phyloP scores from a whole-genome alignment of 345 rosid species.

The Eucalyptus tenuipes region DNA sequence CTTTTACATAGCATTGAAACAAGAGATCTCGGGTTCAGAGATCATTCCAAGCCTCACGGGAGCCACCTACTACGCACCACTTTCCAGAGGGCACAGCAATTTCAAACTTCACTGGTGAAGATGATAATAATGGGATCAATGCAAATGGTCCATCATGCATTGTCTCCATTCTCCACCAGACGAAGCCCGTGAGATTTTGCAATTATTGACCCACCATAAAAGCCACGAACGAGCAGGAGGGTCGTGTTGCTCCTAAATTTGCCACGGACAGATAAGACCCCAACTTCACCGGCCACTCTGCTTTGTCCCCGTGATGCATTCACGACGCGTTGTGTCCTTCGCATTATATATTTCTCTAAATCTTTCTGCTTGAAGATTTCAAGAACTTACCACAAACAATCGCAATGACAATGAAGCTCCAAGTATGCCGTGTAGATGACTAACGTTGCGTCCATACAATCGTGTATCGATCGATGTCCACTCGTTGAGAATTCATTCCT shows the following conservation, averaged over 20 bases:
- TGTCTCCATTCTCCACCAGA: not conserved
- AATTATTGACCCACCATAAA: not conserved
- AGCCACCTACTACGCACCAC: not conserved
- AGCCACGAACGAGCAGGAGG: not conserved
- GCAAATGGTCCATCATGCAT: not conserved
- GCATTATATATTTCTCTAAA: not conserved
- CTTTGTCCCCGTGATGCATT: not conserved
- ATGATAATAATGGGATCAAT: not conserved
- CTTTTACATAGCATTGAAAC: not conserved
- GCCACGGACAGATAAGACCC: not conserved
- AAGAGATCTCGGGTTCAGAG: not conserved
- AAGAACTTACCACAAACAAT: not conserved
- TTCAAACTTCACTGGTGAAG: not conserved
- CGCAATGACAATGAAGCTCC: not conserved
- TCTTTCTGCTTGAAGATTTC: not conserved
- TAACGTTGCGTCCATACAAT: not conserved
- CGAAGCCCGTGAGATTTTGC: not conserved
- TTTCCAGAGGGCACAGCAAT: not conserved
- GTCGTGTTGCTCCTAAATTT: not conserved
- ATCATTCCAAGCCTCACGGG: not conserved
- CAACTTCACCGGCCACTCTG: not conserved
- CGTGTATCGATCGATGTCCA: accelerated
- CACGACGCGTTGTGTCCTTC: not conserved
- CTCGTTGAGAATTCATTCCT: not conserved
- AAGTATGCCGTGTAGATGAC: not conserved